These are phyloP conservation scores for Coniochaeta ligniaria DNA, from an alignment of 2,329 filamentous ascomycete species.

Conservation along the genomic window DNA sequence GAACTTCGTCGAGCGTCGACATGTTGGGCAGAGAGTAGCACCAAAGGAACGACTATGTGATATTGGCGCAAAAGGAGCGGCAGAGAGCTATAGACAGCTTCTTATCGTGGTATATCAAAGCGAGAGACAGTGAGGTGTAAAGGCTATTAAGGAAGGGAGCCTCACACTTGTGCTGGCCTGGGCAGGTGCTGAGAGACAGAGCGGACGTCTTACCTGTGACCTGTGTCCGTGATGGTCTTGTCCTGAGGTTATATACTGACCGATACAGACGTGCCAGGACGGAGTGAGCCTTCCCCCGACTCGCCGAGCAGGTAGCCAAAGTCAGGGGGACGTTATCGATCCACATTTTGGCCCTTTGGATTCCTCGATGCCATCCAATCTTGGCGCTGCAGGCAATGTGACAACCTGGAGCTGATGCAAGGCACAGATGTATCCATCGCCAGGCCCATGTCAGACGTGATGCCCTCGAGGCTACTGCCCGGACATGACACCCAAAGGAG, in stretches of 20 bases:
- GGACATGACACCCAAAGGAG: background rate
- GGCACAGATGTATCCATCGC: background rate
- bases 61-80: background rate
- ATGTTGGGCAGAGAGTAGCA: conserved; percentile 9
- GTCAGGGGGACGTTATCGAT: background rate
- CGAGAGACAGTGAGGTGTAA: background rate
- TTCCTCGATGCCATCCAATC: background rate
- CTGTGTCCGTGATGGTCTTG: background rate
- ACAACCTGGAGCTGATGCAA: background rate
- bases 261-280: background rate
- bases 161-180: conserved; percentile 1
- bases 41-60: background rate
- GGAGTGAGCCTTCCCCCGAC: background rate
- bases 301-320: background rate
- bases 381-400: background rate
- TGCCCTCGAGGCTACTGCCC: background rate
- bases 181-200: background rate
- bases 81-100: conserved; percentile 1
- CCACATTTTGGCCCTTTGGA: background rate
- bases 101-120: background rate
- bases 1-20: conserved; percentile 18
- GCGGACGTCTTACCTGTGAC: conserved; percentile 1
- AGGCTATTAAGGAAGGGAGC: conserved; percentile 2
- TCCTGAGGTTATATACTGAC: background rate
- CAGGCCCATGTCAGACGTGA: background rate